Evolutionary conservation across 108 stramenopile species (phyloP).

Genomic region (Phaeodactylum tricornutum): DNA sequence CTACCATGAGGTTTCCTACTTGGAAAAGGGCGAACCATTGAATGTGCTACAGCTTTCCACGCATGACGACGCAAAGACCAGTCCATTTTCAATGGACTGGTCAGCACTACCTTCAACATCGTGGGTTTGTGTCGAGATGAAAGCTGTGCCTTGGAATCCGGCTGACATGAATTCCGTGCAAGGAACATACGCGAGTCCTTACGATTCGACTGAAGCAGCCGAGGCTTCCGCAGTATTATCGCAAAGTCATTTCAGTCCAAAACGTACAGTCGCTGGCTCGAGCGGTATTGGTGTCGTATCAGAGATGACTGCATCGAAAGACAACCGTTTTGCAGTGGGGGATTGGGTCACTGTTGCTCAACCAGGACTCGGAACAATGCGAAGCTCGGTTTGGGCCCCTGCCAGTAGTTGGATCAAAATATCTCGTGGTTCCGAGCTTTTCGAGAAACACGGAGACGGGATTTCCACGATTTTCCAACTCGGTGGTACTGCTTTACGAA

Average conservation of each 20-base stretch:
- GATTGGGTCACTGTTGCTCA: constrained; percentile 22
- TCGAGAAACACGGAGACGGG: not conserved
- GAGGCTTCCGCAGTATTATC: not conserved
- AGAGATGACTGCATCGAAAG: not conserved
- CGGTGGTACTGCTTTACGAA: constrained; percentile 34
- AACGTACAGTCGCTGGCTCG: constrained; percentile 24
- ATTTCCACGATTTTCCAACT: constrained; percentile 21
- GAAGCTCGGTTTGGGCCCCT: constrained; percentile 25
- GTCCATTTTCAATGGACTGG: too few species aligned
- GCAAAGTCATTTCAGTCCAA: constrained; percentile 9
- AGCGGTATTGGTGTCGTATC: constrained; percentile 34
- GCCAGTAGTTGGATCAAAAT: too few species aligned
- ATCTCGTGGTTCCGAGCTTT: not conserved
- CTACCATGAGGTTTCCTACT: constrained; percentile 27
- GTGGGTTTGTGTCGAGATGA: constrained; percentile 32
- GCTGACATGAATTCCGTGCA: constrained; percentile 44
- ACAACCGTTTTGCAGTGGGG: constrained; percentile 4
- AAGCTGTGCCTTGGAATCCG: constrained; percentile 37
- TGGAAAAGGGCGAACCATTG: not conserved
- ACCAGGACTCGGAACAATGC: constrained; percentile 33
- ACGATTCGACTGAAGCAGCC: not conserved
- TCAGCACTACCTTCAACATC: not conserved
- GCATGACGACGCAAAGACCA: too few species aligned
- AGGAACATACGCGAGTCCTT: constrained; percentile 36
- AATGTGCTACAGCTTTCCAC: not conserved